These are phyloP conservation scores for Tuber aestivum DNA, from an alignment of 495 filamentous ascomycete species.

Conservation along the genomic window DNA sequence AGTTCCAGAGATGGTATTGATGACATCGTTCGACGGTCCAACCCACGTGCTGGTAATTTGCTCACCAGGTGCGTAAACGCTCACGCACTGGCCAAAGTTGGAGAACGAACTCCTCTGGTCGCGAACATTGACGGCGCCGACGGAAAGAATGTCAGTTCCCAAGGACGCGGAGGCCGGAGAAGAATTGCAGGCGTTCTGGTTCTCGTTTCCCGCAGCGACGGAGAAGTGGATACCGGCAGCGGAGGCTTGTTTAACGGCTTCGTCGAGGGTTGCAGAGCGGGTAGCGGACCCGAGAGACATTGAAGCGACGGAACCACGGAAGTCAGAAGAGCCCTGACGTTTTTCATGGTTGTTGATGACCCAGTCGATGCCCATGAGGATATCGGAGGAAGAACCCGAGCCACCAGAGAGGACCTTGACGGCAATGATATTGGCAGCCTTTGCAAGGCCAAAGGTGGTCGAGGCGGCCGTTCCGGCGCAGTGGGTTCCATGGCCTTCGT, in stretches of 20 bases:
- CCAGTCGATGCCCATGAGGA: constrained; percentile 59
- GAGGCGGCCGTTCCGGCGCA: constrained; percentile 63
- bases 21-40: constrained; percentile 45
- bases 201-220: constrained; percentile 64
- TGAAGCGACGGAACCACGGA: constrained; percentile 45
- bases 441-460: constrained; percentile 60
- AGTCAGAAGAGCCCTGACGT: constrained; percentile 45
- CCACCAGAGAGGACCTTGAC: constrained; percentile 61
- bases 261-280: constrained; percentile 51
- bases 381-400: constrained; percentile 53
- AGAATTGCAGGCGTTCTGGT: constrained; percentile 51
- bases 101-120: constrained; percentile 54
- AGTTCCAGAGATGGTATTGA: constrained; percentile 52
- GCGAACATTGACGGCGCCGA: constrained; percentile 54
- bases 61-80: constrained; percentile 51
- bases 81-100: constrained; percentile 57
- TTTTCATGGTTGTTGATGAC: constrained; percentile 48
- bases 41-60: constrained; percentile 53
- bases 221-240: constrained; percentile 55
- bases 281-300: constrained; percentile 42
- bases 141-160: constrained; percentile 51
- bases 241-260: constrained; percentile 52
- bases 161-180: constrained; percentile 52
- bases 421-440: constrained; percentile 59
- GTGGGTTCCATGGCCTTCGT: constrained; percentile 55